Conservation (phyloP, 805 yeast genomes). For the Nakazawaea peltata region DNA sequence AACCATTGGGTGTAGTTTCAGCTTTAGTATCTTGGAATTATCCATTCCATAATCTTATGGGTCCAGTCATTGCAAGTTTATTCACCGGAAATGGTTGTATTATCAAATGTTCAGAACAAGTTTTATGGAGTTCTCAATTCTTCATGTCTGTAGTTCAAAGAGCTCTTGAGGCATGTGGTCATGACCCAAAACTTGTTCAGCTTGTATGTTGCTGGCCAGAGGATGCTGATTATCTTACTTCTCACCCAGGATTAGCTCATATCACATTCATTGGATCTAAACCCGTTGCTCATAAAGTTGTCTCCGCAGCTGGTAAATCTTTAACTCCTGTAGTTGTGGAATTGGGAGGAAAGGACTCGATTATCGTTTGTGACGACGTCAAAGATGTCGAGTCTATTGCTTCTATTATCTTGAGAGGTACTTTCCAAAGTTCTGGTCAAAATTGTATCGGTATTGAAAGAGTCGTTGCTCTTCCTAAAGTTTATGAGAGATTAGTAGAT, state of each 20-base stretch:
- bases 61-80: constrained; percentile 83
- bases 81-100: constrained; percentile 90
- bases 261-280: constrained; percentile 95
- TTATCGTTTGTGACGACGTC: constrained; percentile 78
- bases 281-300: constrained; percentile 86
- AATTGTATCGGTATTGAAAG: constrained; percentile 97
- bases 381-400: constrained; percentile 50
- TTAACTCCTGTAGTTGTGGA: constrained; percentile 94
- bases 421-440: constrained; percentile 96
- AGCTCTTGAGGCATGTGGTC: constrained; percentile 66
- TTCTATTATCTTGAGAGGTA: constrained; percentile 85
- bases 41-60: constrained; percentile 90
- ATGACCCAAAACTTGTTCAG: constrained; percentile 79
- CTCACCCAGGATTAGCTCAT: constrained; percentile 77
- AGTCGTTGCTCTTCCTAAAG: constrained; percentile 68
- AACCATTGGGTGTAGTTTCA: constrained; percentile 84
- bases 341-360: constrained; percentile 94
- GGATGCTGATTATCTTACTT: constrained; percentile 77
- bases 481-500: constrained; percentile 55
- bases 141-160: constrained; percentile 65
- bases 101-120: constrained; percentile 93
- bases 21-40: constrained; percentile 97
- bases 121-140: constrained; percentile 86
- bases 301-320: constrained; percentile 73
- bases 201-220: constrained; percentile 84